A percentile compares a stretch with the other conserved stretches of the same genome.
Evolutionary conservation across 768 basidiomycete species (phyloP).

Genomic region (Tulasnella sp.): DNA sequence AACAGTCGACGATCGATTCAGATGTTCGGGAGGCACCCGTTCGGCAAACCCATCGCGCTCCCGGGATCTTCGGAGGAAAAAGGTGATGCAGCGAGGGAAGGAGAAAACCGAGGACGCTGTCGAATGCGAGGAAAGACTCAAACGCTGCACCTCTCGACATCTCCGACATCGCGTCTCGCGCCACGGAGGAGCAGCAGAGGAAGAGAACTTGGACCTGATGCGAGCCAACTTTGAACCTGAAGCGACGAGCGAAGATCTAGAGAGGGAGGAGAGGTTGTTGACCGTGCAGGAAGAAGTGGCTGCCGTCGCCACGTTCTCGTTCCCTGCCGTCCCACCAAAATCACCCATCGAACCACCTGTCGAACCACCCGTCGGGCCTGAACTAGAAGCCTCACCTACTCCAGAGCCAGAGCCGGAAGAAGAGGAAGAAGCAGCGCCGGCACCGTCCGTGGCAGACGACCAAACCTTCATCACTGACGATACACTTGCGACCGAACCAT

Average conservation of each 20-base stretch:
- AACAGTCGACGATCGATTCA: neutral
- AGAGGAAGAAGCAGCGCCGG: neutral
- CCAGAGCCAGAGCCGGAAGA: neutral
- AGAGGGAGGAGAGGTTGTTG: neutral
- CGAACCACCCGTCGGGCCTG: neutral
- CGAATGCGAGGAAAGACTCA: neutral
- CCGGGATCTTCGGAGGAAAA: neutral
- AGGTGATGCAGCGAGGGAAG: neutral
- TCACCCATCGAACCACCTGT: neutral
- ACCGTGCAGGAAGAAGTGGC: neutral
- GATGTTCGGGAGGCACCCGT: no score
- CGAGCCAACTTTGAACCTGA: conserved; percentile 4
- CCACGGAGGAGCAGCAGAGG: neutral
- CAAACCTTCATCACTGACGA: neutral
- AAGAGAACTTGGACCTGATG: neutral
- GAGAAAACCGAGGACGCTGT: neutral
- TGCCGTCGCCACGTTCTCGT: neutral
- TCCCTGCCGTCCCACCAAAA: neutral
- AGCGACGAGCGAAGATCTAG: neutral
- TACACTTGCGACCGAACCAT: neutral
- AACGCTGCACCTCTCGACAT: conserved; percentile 11
- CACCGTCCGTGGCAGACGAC: neutral
- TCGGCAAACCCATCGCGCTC: no score
- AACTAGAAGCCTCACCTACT: neutral
- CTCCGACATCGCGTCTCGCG: neutral